These are phyloP conservation scores for Exophiala bonariae DNA, from an alignment of 2,329 filamentous ascomycete species.

Conservation along the genomic window DNA sequence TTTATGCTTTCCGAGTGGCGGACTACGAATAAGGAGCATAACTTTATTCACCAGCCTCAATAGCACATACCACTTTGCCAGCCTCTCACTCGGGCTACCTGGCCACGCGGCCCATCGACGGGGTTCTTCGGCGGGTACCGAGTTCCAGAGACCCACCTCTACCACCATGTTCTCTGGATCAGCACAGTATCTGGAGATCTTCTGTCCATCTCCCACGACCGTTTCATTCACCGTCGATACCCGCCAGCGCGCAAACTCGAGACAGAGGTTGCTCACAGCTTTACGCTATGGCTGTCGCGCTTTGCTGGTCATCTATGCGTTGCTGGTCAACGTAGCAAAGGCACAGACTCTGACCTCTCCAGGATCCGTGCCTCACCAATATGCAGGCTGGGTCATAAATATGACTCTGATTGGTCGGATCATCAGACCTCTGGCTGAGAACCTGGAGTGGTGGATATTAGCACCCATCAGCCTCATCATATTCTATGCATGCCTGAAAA, in stretches of 20 bases:
- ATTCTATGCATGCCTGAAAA: conserved; percentile 46
- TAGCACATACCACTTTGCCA: too few species aligned
- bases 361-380: conserved; percentile 31
- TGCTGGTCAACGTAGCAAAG: conserved; percentile 38
- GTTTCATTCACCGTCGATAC: conserved; percentile 90
- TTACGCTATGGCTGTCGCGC: conserved; percentile 47
- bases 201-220: conserved; percentile 81
- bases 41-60: too few species aligned
- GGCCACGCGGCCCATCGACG: too few species aligned
- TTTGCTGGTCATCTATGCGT: conserved; percentile 41
- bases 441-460: conserved; percentile 44
- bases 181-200: conserved; percentile 53
- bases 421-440: conserved; percentile 34
- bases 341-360: conserved; percentile 34
- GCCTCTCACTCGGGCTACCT: too few species aligned
- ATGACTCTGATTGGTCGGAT: conserved; percentile 30
- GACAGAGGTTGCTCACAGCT: conserved; percentile 43
- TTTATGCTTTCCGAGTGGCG: too few species aligned
- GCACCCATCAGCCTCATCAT: conserved; percentile 38
- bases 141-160: too few species aligned
- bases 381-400: conserved; percentile 32
- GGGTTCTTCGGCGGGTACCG: too few species aligned
- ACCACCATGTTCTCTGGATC: conserved; percentile 12
- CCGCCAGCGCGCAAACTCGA: conserved; percentile 54
- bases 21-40: too few species aligned